Evolutionary conservation across 2,329 filamentous ascomycete genomes (phyloP).

Genomic region (Bisporella sp.): DNA sequence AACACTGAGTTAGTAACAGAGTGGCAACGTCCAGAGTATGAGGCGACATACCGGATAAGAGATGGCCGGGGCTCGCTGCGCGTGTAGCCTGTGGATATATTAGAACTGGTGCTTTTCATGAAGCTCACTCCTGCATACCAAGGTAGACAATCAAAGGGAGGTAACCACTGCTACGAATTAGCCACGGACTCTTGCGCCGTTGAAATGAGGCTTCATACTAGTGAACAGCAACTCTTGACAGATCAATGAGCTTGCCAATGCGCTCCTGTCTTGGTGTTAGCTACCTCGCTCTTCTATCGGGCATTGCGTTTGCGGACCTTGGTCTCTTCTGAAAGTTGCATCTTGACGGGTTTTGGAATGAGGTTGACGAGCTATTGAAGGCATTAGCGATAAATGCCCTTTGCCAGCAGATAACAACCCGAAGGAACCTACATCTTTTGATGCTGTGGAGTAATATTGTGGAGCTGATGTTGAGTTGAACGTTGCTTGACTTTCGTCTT

Average conservation of each 20-base stretch:
- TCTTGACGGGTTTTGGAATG: slow-evolving; percentile 11
- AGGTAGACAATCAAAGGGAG: slow-evolving; percentile 95
- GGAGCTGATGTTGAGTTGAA: no score
- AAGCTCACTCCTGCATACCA: slow-evolving; percentile 46
- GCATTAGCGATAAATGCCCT: no score
- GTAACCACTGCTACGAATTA: slow-evolving; percentile 66
- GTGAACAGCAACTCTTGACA: slow-evolving; percentile 89
- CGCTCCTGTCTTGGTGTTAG: slow-evolving; percentile 63
- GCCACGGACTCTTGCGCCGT: slow-evolving; percentile 9
- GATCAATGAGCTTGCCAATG: slow-evolving; percentile 92
- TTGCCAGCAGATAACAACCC: no score
- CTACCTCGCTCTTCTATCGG: slow-evolving; percentile 2
- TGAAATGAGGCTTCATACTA: slow-evolving; percentile 56
- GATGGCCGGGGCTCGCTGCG: slow-evolving; percentile 87
- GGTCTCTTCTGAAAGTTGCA: slow-evolving; percentile 82
- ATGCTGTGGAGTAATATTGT: no score
- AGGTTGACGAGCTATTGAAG: no score
- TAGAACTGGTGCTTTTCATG: no score
- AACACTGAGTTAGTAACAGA: neutral
- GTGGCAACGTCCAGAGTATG: no score
- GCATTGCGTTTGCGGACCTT: slow-evolving; percentile 55
- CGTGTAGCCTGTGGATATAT: slow-evolving; percentile 64
- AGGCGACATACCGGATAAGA: slow-evolving; percentile 53
- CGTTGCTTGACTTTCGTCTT: no score
- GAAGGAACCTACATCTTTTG: no score